These are phyloP conservation scores for Jackrogersella minutella DNA, from an alignment of 495 filamentous ascomycete species.

Conservation along the genomic window DNA sequence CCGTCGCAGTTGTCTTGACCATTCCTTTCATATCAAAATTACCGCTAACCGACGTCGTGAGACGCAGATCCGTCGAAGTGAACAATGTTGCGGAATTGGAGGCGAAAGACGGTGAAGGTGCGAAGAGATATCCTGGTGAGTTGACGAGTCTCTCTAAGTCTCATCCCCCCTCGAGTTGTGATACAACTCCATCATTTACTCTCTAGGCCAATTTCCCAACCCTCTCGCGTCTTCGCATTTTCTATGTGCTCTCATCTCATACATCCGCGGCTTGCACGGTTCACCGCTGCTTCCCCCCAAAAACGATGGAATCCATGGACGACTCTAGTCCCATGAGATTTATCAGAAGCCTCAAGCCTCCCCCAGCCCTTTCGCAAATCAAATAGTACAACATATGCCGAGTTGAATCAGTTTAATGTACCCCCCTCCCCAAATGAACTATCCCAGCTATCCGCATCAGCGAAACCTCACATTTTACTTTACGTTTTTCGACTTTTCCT, in stretches of 20 bases:
- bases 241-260: neutral
- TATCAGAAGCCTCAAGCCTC: neutral
- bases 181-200: neutral
- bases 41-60: constrained; percentile 26
- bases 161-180: constrained; percentile 7
- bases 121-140: constrained; percentile 56
- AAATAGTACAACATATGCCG: neutral
- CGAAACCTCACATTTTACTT: neutral
- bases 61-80: constrained; percentile 43
- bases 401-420: neutral
- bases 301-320: neutral
- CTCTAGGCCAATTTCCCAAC: neutral
- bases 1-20: constrained; percentile 27
- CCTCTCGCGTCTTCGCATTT: neutral
- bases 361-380: neutral
- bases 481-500: neutral
- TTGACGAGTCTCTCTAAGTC: constrained; percentile 11
- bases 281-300: neutral
- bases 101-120: constrained; percentile 9
- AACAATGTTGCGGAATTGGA: constrained; percentile 32
- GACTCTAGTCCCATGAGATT: neutral
- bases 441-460: neutral
- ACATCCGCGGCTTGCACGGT: neutral
- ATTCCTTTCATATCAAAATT: constrained; percentile 31
- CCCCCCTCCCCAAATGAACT: neutral